Base-by-base conservation (phyloP, 371 early-diverging fungal genomes). In the Mucor saturninus region DNA sequence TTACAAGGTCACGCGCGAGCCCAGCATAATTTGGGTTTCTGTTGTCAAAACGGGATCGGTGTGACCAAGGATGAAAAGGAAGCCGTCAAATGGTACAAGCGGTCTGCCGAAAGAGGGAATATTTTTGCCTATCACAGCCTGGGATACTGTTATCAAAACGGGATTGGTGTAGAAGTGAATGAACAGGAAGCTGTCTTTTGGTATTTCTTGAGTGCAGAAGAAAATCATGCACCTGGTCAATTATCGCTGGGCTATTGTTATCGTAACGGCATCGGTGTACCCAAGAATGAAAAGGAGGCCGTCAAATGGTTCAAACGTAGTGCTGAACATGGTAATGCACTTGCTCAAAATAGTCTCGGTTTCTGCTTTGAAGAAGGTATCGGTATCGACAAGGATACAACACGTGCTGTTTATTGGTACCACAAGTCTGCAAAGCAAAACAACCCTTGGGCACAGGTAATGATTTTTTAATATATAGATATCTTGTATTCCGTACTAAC, bases 131-230 rank as follows among this genome's bases (percentile, higher is more conserved):
- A 86, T 54, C 92, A 93, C 35, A 91, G 91, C 4, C 81, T 95
- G 31, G 97, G 95, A 7, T 94, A 91, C 66, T 95, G 96, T 67
- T 95, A 90, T 71, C 92, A 92, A 51, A 91, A 95, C 69, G 96
- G 95, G 14, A 83, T 91, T 56, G 94, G 94, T 21, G 88, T 93
- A 4, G 75, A 68, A 14, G 81, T 81, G 13, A 79, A 93, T 73
- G 77, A 85, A 40, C 70, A 77, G 35, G 77, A 83, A 61, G 91
- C 94, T 5, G 85, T 93, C 9, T 83, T 86, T 64, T 86, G 81
- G 86, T 94, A 91, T 72, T 88, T 82, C 56, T 57, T 79, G 29
- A 81, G 85, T 32, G 90, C 93, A 5, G 86, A 84, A 65, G 81
- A 83, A 61, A 80, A 83, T 69, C 81, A 90, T 68, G 80, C 87